A percentile compares a stretch with the other conserved stretches of the same genome.
These are phyloP conservation scores for Leccinum olivaceopallidum DNA, from an alignment of 768 basidiomycete species.

Conservation along the genomic window DNA sequence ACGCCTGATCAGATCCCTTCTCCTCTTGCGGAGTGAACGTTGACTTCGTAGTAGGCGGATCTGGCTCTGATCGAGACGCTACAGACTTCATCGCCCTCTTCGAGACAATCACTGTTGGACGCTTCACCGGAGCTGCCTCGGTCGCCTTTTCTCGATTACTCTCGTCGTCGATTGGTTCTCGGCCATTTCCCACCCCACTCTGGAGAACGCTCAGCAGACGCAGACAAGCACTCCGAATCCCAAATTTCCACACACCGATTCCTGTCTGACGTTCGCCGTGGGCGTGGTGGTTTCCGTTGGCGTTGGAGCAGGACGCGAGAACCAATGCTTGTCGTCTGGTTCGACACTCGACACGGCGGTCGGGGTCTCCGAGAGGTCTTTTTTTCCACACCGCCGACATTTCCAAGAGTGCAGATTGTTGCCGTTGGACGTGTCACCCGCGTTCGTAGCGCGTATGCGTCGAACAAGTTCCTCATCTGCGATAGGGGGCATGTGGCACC, in stretches of 20 bases:
- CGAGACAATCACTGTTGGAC: not conserved
- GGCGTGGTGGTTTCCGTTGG: not conserved
- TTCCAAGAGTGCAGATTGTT: slow-evolving; percentile 28
- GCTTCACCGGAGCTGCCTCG: slow-evolving; percentile 1
- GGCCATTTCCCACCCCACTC: slow-evolving; percentile 1
- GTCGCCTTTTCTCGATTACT: not conserved
- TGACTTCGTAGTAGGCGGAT: not conserved
- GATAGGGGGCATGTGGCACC: slow-evolving; percentile 35
- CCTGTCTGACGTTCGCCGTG: slow-evolving; percentile 3
- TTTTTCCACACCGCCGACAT: slow-evolving; percentile 34
- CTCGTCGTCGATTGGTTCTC: not conserved
- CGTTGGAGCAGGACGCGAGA: not conserved
- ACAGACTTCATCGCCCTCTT: slow-evolving; percentile 2
- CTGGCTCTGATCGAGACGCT: not conserved
- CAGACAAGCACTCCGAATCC: not conserved
- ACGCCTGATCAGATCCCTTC: not conserved
- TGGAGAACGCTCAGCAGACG: slow-evolving; percentile 10
- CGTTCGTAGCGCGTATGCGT: slow-evolving; percentile 27
- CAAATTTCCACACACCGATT: slow-evolving; percentile 11
- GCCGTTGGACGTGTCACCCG: slow-evolving; percentile 16
- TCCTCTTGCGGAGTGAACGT: not conserved
- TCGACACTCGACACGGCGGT: slow-evolving; percentile 6
- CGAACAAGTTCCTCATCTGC: slow-evolving; percentile 26
- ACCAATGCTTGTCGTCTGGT: not conserved
- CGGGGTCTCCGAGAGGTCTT: slow-evolving; percentile 1